Conservation (phyloP, 1,284 basidiomycete genomes). For the Anthracocystis walkeri region DNA sequence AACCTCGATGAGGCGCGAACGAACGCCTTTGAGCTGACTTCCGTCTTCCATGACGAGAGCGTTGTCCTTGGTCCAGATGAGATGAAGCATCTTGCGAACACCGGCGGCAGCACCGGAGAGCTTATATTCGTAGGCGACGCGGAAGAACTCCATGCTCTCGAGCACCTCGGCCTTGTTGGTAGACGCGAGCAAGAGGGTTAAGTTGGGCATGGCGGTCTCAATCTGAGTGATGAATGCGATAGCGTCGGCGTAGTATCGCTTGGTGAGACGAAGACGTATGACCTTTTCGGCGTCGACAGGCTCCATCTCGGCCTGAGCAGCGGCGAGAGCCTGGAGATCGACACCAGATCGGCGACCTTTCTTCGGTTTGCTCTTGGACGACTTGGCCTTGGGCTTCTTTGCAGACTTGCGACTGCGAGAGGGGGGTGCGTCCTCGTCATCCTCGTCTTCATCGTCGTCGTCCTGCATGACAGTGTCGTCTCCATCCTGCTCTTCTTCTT, state of each 20-base stretch:
- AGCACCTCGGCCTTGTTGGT: slow-evolving; percentile 93
- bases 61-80: slow-evolving; percentile 98
- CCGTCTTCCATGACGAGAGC: slow-evolving; percentile 81
- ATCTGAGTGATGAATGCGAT: slow-evolving; percentile 86
- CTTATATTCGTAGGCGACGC: slow-evolving; percentile 84
- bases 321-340: slow-evolving; percentile 56
- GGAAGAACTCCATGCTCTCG: slow-evolving; percentile 95
- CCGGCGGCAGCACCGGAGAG: slow-evolving; percentile 76
- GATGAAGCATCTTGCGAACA: slow-evolving; percentile 94
- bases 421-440: slow-evolving; percentile 17
- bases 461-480: slow-evolving; percentile 38
- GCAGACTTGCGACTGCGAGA: slow-evolving; percentile 15
- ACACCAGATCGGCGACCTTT: slow-evolving; percentile 71
- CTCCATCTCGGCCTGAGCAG: slow-evolving; percentile 58
- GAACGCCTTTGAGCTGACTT: slow-evolving; percentile 88
- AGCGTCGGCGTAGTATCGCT: slow-evolving; percentile 89
- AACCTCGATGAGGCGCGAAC: slow-evolving; percentile 87
- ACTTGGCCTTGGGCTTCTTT: slow-evolving; percentile 29
- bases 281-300: slow-evolving; percentile 69
- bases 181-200: slow-evolving; percentile 84
- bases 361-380: slow-evolving; percentile 41
- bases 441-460: slow-evolving; percentile 22
- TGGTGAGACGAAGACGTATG: slow-evolving; percentile 80
- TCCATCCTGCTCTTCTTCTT: slow-evolving; percentile 18
- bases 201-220: slow-evolving; percentile 80